Percentiles rank a stretch among this genome's conserved stretches.
Conservation (phyloP, 1,284 basidiomycete genomes). For the Phlebopus sp. region DNA sequence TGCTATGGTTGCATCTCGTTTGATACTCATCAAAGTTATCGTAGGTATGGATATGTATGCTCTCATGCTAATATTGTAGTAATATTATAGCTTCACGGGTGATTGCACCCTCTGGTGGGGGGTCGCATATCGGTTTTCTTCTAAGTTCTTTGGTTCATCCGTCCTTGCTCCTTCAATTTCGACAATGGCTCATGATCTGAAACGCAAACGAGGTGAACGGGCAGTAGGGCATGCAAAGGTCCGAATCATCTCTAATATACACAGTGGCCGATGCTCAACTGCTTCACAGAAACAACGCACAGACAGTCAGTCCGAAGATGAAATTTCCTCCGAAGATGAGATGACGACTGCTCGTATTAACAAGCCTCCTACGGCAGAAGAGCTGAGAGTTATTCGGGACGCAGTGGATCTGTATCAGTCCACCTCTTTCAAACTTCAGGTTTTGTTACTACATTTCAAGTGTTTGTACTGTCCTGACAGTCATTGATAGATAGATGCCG, state of each 20-base stretch:
- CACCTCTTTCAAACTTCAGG: constrained; percentile 83
- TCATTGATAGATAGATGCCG: constrained; percentile 65
- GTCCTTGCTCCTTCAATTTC: no score
- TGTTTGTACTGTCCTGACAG: constrained; percentile 1
- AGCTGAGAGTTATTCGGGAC: constrained; percentile 75
- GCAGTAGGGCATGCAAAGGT: constrained; percentile 18
- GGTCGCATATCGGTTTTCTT: constrained; percentile 7
- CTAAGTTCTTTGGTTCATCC: neutral
- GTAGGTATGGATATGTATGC: no score
- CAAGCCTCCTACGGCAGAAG: constrained; percentile 64
- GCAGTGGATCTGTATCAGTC: constrained; percentile 80
- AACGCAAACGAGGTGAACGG: constrained; percentile 29
- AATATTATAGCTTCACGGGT: no score
- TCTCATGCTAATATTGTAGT: neutral
- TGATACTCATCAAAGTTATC: no score
- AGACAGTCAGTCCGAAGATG: neutral
- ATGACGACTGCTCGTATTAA: constrained; percentile 22
- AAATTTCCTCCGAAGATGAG: constrained; percentile 10
- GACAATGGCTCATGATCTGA: constrained; percentile 25
- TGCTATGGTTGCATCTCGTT: no score
- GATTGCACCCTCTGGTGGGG: constrained; percentile 1
- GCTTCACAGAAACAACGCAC: neutral
- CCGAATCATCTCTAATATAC: neutral
- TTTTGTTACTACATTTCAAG: neutral
- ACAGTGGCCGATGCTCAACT: neutral